Evolutionary conservation across 148 eudicot species (phyloP), one percentile per base, ranked within the genome.

Genomic region (Rhododendron kiyosumense): DNA sequence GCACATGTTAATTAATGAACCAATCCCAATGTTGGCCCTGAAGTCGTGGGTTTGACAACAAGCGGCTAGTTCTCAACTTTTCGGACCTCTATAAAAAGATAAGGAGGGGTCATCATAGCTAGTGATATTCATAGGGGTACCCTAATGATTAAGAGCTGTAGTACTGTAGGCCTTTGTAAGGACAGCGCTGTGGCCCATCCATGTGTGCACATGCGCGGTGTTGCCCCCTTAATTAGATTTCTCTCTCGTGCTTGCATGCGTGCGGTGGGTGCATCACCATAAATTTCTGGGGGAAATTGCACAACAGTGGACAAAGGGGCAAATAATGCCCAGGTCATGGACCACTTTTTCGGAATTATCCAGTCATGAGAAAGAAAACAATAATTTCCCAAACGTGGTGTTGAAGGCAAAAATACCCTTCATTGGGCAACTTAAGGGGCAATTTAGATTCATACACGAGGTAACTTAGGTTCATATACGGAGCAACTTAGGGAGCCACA

Each of bases 151-250:
- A 41, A 48, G 71, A 73, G 11, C 36, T 79, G 46, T 15, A 32
- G 59, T 38, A 61, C 83, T 79, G 86, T 69, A 36, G 20, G 24
- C 73, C 88, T 80, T 87, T 80, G 38, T 57, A 20, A 20, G 86
- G 83, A 85, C 86, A 86, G 20, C 6, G 0, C 2, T 3, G 38
- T 54, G 84, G 80, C 86, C 86, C 88, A 84, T 81, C 84, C 89
- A 87, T 84, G 89, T 87, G 89, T 79, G 86, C 89, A 87, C 89
- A 87, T 87, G 87, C 84, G 24, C 10, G 24, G 54, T 46, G 18
- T 46, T 78, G n/a, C 38, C 43, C 17, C 45, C 45, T 6, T 0
- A 38, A 38, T 45, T 7, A 12, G 7, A 30, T 73, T 73, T 61
- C n/a, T 71, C 38, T 71, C 36, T 69, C 38, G 7, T 74, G 78